Conservation (phyloP, 768 basidiomycete species). For the Tricholoma furcatifolium region DNA sequence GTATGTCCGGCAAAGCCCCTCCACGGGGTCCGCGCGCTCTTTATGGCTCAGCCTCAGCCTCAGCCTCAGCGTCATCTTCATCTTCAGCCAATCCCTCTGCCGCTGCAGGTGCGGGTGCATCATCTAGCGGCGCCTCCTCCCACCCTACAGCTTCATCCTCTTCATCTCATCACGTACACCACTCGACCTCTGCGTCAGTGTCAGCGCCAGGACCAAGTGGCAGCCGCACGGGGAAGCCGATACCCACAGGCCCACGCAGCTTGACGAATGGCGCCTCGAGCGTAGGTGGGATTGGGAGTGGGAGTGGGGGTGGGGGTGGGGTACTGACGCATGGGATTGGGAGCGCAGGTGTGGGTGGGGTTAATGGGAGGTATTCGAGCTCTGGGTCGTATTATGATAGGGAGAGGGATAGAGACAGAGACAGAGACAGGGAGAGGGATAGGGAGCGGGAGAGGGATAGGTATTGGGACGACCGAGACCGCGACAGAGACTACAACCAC, state of each 20-base stretch:
- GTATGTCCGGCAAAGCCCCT: slow-evolving; percentile 78
- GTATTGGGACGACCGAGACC: slow-evolving; percentile 1
- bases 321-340: no score
- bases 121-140: no score
- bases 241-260: slow-evolving; percentile 14
- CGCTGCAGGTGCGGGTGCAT: no score
- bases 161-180: neutral
- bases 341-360: neutral
- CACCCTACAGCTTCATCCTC: no score
- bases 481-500: neutral
- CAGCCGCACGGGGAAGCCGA: neutral
- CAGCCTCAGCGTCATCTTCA: no score
- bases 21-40: slow-evolving; percentile 74
- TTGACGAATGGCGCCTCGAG: neutral
- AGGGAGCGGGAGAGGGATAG: neutral
- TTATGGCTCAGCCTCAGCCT: slow-evolving; percentile 41
- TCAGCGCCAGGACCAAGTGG: slow-evolving; percentile 21
- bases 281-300: neutral
- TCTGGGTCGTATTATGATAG: neutral
- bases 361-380: neutral
- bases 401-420: neutral
- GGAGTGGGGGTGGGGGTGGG: neutral
- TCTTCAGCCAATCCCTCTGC: no score
- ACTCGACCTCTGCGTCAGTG: slow-evolving; percentile 31
- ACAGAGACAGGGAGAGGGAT: neutral